phyloP scores from a whole-genome alignment of 768 basidiomycete species.

The Suillus weaverae region DNA sequence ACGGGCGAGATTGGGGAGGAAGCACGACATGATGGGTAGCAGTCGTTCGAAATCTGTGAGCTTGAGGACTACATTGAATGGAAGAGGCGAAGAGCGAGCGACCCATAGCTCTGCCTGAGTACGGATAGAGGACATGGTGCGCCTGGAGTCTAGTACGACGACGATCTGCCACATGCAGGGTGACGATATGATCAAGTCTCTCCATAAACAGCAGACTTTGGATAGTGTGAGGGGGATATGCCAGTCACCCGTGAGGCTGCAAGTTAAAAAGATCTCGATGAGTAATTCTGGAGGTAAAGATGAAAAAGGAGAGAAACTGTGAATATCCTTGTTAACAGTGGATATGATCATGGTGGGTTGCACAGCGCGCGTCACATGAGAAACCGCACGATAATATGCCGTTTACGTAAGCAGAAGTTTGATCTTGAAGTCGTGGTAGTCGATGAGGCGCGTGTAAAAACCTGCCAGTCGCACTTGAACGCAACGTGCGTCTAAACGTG shows the following conservation, averaged over 20 bases:
- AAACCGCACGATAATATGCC: background rate
- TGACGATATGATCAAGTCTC: conserved; percentile 48
- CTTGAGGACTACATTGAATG: conserved; percentile 54
- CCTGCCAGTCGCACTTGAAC: background rate
- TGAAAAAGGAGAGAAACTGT: conserved; percentile 16
- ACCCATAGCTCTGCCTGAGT: conserved; percentile 56
- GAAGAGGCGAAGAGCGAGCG: conserved; percentile 50
- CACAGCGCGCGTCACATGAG: background rate
- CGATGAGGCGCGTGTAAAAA: background rate
- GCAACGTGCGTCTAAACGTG: background rate
- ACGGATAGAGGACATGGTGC: conserved; percentile 39
- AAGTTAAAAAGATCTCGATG: conserved; percentile 54
- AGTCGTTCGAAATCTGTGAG: conserved; percentile 49
- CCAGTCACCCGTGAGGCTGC: conserved; percentile 43
- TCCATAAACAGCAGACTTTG: conserved; percentile 62
- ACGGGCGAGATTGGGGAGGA: conserved; percentile 55
- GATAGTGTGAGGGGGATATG: conserved; percentile 50
- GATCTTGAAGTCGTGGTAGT: background rate
- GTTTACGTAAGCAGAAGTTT: conserved; percentile 3
- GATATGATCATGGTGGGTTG: background rate
- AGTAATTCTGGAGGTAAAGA: conserved; percentile 61
- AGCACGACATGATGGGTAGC: conserved; percentile 62
- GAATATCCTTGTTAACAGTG: background rate
- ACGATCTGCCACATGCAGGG: conserved; percentile 65
- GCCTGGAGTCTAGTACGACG: conserved; percentile 44